phyloP scores from a whole-genome alignment of 495 filamentous ascomycete genomes.

The Letharia lupina region DNA sequence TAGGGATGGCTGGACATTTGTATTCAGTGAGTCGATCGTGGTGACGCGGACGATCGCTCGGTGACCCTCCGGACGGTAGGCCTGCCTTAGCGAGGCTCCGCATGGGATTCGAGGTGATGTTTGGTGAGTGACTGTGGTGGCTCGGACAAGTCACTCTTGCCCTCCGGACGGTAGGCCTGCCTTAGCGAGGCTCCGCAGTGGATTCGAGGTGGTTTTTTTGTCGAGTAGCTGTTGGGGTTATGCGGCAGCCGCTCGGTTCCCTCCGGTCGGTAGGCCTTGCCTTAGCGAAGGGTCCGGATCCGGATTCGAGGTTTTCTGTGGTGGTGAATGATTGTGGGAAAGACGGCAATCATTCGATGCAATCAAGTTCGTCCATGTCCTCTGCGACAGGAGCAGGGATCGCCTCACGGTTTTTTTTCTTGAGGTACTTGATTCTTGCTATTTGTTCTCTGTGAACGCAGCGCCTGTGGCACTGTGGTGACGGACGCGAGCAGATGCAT shows the following conservation, averaged over 20 bases:
- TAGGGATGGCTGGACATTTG: constrained; percentile 5
- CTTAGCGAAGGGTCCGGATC: too few relatives aligned
- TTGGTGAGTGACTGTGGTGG: not conserved
- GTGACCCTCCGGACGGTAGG: not conserved
- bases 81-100: not conserved
- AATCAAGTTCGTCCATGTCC: not conserved
- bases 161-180: too few relatives aligned
- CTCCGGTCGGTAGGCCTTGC: too few relatives aligned
- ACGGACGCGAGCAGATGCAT: not conserved
- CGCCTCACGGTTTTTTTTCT: not conserved
- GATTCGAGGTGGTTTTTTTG: too few relatives aligned
- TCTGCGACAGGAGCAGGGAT: not conserved
- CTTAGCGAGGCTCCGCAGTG: too few relatives aligned
- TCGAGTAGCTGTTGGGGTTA: too few relatives aligned
- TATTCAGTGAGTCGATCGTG: constrained; percentile 6
- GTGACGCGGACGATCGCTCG: not conserved
- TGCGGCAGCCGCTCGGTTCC: too few relatives aligned
- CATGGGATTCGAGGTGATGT: not conserved
- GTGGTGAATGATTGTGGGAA: not conserved
- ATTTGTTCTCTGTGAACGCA: not conserved
- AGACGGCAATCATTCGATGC: constrained; percentile 2
- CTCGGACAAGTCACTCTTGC: not conserved
- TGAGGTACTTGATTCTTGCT: not conserved
- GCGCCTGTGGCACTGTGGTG: not conserved
- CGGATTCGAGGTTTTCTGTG: not conserved